Percentiles rank a stretch among this genome's conserved stretches.
phyloP scores from a whole-genome alignment of 495 filamentous ascomycete genomes.

The Aspergillus biplanus region DNA sequence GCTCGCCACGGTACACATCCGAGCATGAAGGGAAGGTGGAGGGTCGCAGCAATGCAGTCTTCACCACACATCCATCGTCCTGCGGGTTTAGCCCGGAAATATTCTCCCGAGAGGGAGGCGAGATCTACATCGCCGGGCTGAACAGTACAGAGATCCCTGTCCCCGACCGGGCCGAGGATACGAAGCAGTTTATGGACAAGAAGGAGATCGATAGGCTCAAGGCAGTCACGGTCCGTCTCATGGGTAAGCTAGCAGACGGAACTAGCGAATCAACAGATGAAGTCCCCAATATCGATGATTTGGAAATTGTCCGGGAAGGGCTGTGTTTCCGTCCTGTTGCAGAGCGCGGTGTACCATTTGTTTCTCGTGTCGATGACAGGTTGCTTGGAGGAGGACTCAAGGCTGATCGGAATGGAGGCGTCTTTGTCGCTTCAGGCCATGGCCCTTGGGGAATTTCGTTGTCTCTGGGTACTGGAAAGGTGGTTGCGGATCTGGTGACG shows the following conservation, averaged over 20 bases:
- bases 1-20: conserved; percentile 57
- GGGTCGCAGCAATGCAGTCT: conserved; percentile 68
- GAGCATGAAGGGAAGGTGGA: conserved; percentile 30
- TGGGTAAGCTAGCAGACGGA: conserved; percentile 45
- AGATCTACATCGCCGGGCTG: conserved; percentile 76
- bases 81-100: conserved; percentile 71
- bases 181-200: conserved; percentile 47
- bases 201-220: conserved; percentile 55
- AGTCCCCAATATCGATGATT: conserved; percentile 45
- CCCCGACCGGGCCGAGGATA: conserved; percentile 53
- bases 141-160: conserved; percentile 63
- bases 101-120: conserved; percentile 64
- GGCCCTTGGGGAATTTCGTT: conserved; percentile 72
- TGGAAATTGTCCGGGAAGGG: conserved; percentile 66
- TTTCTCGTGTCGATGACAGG: conserved; percentile 57
- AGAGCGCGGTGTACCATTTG: conserved; percentile 61
- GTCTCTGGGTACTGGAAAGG: conserved; percentile 65
- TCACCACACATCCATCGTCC: conserved; percentile 55
- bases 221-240: conserved; percentile 55
- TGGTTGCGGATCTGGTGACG: conserved; percentile 65
- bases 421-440: conserved; percentile 75
- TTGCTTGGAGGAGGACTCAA: conserved; percentile 55
- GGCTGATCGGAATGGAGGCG: conserved; percentile 54
- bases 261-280: conserved; percentile 26
- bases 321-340: conserved; percentile 77